These are phyloP conservation scores for Diphasiastrum complanatum DNA, from an alignment of 83 land plant species.

Conservation along the genomic window DNA sequence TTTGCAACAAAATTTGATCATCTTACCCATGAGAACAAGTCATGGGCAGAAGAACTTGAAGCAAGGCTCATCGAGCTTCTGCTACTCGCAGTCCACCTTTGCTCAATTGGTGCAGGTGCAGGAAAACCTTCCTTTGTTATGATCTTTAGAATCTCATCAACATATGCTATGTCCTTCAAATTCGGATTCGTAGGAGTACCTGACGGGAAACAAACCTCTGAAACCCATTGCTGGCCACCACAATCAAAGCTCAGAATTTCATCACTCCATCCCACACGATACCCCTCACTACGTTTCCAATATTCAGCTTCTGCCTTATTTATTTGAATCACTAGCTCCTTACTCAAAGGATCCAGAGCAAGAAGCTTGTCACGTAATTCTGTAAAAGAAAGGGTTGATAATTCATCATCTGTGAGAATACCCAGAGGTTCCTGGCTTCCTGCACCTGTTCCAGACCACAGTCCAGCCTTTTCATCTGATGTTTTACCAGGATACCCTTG, in stretches of 20 bases:
- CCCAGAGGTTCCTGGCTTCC: conserved; percentile 23
- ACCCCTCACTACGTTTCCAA: conserved; percentile 92
- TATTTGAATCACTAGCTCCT: conserved; percentile 65
- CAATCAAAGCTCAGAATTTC: conserved; percentile 98
- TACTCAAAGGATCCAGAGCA: conserved; percentile 86
- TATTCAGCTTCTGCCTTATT: conserved; percentile 92
- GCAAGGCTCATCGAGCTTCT: conserved; percentile 84
- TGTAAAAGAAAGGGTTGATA: conserved; percentile 63
- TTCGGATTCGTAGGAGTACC: conserved; percentile 65
- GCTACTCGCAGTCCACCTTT: conserved; percentile 91
- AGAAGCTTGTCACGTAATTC: conserved; percentile 88
- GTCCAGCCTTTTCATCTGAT: conserved; percentile 21
- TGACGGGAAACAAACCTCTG: conserved; percentile 82
- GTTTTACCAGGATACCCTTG: too few species aligned
- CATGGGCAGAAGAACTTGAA: conserved; percentile 52
- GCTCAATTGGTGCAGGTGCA: conserved; percentile 97
- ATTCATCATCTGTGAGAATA: conserved; percentile 26
- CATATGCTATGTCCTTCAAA: conserved; percentile 73
- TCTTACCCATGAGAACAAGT: conserved; percentile 88
- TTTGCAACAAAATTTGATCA: background rate
- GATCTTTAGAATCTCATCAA: conserved; percentile 64
- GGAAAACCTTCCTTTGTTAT: conserved; percentile 75
- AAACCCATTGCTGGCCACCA: conserved; percentile 99
- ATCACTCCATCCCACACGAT: conserved; percentile 88
- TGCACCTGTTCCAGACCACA: conserved; percentile 29